Base-by-base conservation (phyloP, 768 basidiomycete genomes). In the Amanita fuliginea region DNA sequence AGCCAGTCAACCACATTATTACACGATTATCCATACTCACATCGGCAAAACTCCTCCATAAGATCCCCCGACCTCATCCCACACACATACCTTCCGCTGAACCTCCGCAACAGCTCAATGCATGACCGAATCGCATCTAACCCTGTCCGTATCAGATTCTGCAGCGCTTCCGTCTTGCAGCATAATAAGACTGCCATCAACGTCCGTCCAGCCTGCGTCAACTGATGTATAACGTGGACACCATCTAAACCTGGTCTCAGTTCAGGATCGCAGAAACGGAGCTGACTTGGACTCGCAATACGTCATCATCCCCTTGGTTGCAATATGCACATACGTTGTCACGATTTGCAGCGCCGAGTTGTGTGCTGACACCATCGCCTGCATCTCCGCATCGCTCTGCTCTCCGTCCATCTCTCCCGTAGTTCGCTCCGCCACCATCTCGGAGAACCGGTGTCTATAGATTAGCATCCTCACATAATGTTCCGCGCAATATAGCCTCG, bases 221-320 rank as follows among this genome's bases (percentile, higher is more conserved):
- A 70, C 63, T 96, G 93, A 61, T 96, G 92, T 41, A 96, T 95
- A 52, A 94, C 91, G 62, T 94, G 91, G 1, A 95, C 91, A 2
- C 92, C 92, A 64, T 92, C 90, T 93, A 59, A 6, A 50, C 43
- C 14, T 30, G 13, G 32, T 13, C 36, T n/a, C 22, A 32, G 26
- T 9, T 48, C n/a, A 40, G 51, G 43, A 43, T 49, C 35, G 42
- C 21, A 55, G 42, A 48, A 22, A 53, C 42, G 21, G 16, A 42
- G 32, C 32, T 32, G 32, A 36, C 46, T 51, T 39, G 55, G 33
- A 75, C 89, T 67, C 57, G 92, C 89, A 95, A 58, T 93, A 96
- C 4, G 92, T 94, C 91, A 96, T 94, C 57, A 94, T 57, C 53
- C 91, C 80, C 69, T 86, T 85, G 67, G 83, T 81, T 19, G 90